A percentile compares a stretch with the other conserved stretches of the same genome.
Conservation (phyloP, 306 rosid species). For the Begonia peltatifolia region DNA sequence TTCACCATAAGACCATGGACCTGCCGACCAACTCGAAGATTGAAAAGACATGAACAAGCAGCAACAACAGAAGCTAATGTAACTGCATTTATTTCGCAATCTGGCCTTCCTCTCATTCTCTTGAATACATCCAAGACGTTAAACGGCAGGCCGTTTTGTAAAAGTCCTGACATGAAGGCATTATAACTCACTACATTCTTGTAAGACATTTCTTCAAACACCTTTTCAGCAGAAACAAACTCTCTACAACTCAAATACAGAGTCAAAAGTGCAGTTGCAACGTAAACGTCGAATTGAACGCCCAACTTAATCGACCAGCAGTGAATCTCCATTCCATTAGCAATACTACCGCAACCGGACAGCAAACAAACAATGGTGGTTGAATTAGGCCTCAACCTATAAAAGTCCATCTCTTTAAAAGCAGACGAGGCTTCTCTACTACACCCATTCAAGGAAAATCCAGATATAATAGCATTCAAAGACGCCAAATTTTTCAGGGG, state of each 20-base stretch:
- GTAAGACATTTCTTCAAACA: conserved; percentile 29
- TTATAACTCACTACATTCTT: conserved; percentile 57
- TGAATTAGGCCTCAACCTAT: conserved; percentile 33
- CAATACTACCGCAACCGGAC: conserved; percentile 12
- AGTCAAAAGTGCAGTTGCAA: conserved; percentile 44
- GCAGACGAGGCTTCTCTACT: conserved; percentile 20
- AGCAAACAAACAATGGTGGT: conserved; percentile 39
- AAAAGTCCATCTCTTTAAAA: conserved; percentile 16
- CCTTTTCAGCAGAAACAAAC: conserved; percentile 24
- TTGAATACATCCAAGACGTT: conserved; percentile 40
- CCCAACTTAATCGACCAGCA: conserved; percentile 57
- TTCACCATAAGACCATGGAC: conserved; percentile 44
- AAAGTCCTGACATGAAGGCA: conserved; percentile 46
- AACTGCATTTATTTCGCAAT: conserved; percentile 24
- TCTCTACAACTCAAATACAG: conserved; percentile 29
- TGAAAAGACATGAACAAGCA: conserved; percentile 32
- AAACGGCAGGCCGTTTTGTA: conserved; percentile 29
- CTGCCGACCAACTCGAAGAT: conserved; percentile 39
- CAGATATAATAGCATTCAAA: conserved; percentile 41
- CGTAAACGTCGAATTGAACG: conserved; percentile 39
- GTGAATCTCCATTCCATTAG: conserved; percentile 28
- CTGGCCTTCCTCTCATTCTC: conserved; percentile 22
- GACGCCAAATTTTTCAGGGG: conserved; percentile 33
- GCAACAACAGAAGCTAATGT: conserved; percentile 45
- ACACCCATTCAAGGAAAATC: conserved; percentile 30